phyloP scores from a whole-genome alignment of 2,329 filamentous ascomycete genomes.

The Teratosphaeria zuluensis region DNA sequence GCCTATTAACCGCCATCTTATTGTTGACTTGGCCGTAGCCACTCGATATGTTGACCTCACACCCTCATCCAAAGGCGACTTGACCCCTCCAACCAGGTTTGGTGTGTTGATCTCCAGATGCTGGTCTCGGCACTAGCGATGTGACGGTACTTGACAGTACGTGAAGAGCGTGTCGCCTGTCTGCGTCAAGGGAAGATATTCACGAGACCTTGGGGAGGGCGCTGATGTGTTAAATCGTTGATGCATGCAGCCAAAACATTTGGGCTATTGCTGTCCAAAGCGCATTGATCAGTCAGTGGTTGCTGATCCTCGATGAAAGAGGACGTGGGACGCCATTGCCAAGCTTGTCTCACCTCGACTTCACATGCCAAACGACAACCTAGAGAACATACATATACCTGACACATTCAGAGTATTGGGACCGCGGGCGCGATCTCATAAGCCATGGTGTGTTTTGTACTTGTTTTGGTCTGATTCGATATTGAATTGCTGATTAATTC shows the following conservation, averaged over 20 bases:
- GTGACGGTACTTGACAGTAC: background rate
- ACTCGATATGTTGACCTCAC: background rate
- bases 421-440: background rate
- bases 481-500: background rate
- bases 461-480: background rate
- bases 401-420: too few relatives aligned
- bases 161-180: background rate
- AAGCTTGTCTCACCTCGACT: background rate
- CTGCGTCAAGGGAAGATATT: background rate
- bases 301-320: background rate
- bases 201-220: background rate
- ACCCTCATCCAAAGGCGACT: background rate
- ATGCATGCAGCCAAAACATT: background rate
- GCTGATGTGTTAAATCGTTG: background rate
- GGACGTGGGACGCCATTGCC: background rate
- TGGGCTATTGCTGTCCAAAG: background rate
- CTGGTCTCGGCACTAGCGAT: background rate
- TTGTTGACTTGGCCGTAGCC: conserved; percentile 2
- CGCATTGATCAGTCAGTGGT: background rate
- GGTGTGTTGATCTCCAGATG: background rate
- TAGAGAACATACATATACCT: background rate
- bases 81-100: background rate
- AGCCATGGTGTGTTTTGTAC: background rate
- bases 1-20: conserved; percentile 87
- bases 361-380: background rate